Evolutionary conservation across 176 grass and related monocot genomes (phyloP).

Genomic region (Bolboschoenus planiculmis): DNA sequence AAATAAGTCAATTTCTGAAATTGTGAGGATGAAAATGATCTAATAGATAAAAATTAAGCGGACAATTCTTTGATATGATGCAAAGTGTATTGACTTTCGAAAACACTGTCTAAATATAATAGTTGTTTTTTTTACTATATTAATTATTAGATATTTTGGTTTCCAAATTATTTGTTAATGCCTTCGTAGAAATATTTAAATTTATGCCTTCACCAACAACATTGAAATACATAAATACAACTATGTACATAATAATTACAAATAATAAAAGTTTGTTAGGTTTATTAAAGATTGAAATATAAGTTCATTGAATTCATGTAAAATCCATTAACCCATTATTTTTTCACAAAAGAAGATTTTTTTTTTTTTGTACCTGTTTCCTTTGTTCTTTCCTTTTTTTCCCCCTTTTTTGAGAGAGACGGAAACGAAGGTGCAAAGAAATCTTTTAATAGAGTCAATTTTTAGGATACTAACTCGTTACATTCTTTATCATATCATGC

Average conservation of each 20-base stretch:
- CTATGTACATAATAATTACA: background rate
- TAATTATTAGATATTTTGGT: background rate
- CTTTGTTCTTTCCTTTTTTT: background rate
- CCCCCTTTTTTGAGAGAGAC: no score
- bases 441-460: background rate
- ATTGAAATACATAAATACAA: background rate
- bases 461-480: background rate
- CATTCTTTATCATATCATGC: background rate
- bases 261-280: background rate
- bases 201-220: background rate
- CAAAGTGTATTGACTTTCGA: background rate
- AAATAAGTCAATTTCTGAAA: no score
- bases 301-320: background rate
- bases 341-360: no score
- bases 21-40: no score
- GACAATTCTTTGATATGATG: background rate
- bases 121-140: background rate
- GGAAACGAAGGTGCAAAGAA: no score
- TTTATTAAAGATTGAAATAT: background rate
- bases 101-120: background rate
- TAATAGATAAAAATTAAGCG: background rate
- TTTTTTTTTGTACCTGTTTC: no score
- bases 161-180: background rate
- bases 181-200: background rate
- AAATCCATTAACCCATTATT: background rate